phyloP scores from a whole-genome alignment of 2,329 filamentous ascomycete species.

The Drechslera avenae region DNA sequence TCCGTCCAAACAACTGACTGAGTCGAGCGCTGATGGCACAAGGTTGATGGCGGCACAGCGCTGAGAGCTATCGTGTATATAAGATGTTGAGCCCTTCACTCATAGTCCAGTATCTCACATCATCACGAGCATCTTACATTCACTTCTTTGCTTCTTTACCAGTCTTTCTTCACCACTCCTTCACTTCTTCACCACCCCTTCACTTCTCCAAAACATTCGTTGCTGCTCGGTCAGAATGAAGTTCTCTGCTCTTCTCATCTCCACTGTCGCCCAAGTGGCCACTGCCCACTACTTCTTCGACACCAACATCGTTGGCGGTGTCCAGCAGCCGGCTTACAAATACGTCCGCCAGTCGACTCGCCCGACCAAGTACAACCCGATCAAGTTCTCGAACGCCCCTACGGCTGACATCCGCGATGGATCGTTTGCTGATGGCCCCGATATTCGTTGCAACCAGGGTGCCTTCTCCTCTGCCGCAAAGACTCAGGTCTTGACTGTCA shows the following conservation, averaged over 20 bases:
- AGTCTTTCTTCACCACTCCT: neutral
- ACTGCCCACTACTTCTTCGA: constrained; percentile 36
- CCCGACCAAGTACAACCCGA: constrained; percentile 31
- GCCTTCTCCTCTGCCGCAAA: constrained; percentile 21
- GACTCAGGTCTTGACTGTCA: constrained; percentile 24
- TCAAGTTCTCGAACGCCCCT: constrained; percentile 25
- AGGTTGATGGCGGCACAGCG: neutral
- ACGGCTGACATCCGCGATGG: constrained; percentile 27
- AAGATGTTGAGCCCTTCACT: neutral
- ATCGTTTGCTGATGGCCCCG: constrained; percentile 24
- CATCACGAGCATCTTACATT: constrained; percentile 8
- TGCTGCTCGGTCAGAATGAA: constrained; percentile 14
- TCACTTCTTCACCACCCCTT: neutral
- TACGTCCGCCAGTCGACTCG: constrained; percentile 29
- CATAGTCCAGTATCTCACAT: neutral
- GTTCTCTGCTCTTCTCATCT: constrained; percentile 9
- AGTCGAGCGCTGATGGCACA: neutral
- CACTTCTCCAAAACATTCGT: constrained; percentile 1
- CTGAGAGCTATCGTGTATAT: neutral
- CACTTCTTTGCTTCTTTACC: constrained; percentile 2
- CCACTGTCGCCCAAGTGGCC: constrained; percentile 18
- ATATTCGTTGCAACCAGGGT: constrained; percentile 35
- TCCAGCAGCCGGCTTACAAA: constrained; percentile 19
- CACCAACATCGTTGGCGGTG: constrained; percentile 21
- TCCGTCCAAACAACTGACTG: constrained; percentile 1